Evolutionary conservation across 768 basidiomycete genomes (phyloP), one percentile per base, ranked within the genome.

Genomic region (Rhizopogon salebrosus): DNA sequence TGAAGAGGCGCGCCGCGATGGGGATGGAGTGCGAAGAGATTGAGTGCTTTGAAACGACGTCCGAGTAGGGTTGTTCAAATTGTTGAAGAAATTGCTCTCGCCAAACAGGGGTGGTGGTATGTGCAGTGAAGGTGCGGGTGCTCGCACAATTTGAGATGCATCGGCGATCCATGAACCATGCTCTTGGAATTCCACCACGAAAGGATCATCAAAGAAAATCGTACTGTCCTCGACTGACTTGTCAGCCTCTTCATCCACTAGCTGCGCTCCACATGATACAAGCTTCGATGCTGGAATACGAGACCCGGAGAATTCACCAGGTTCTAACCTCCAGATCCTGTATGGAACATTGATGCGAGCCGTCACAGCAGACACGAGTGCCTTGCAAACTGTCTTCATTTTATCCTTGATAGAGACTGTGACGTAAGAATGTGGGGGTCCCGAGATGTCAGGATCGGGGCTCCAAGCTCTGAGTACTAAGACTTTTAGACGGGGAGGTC

Each of bases 181-280:
- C 34, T 70, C 63, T 60, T 82, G 80, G 62, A 86, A 79, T 60
- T 97, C 93, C n/a, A 93, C 80, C 1, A 84, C 80, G 67, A 94
- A 85, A 1, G 75, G 71, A 62, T 93, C 90, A 23, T 80, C 84
- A 2, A 75, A 72, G 53, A 80, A 72, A 26, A 89, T 72, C 38
- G 75, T 67, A 2, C 75, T 77, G 23, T 87, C 85, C 42, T 82
- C 83, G 13, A 90, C 67, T 0, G 77, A 78, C 58, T 72, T 75
- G 41, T 76, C 65, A 46, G 69, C 75, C 54, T 58, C 57, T 31
- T 72, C 72, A 20, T 75, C 73, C 6, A 84, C 57, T 37, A 83
- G 64, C 39, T 76, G 75, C 39, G 66, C 68, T 18, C 65, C 67
- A 29, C 65, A 52, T 0, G 52, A 52, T n/a, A 51, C 39, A n/a